These are phyloP conservation scores for Scleromitrula shiraiana DNA, from an alignment of 2,329 filamentous ascomycete genomes.

Conservation along the genomic window DNA sequence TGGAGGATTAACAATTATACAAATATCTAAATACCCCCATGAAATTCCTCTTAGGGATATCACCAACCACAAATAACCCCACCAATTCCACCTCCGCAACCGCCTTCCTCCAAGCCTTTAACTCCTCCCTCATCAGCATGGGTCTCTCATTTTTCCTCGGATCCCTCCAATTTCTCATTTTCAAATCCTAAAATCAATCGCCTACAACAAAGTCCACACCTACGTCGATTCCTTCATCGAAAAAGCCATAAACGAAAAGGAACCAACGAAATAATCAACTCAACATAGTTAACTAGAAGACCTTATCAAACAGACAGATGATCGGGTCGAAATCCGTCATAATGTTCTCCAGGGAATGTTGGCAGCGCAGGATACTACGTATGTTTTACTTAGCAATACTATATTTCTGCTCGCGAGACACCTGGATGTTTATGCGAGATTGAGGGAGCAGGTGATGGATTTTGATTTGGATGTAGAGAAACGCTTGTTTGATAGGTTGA, in stretches of 20 bases:
- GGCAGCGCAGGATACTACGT: not conserved
- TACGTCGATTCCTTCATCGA: slow-evolving; percentile 2
- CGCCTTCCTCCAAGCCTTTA: slow-evolving; percentile 1
- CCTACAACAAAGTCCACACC: not conserved
- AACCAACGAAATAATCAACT: not conserved
- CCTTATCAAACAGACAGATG: not conserved
- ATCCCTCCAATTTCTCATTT: not conserved
- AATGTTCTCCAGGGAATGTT: slow-evolving; percentile 5
- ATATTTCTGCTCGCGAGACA: slow-evolving; percentile 1
- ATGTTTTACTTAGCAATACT: not conserved
- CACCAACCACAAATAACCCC: not conserved
- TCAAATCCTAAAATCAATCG: not conserved
- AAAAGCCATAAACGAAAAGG: not conserved
- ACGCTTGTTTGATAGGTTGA: not conserved
- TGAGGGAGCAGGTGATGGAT: not conserved
- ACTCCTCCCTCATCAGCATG: not conserved
- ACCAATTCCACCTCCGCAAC: not conserved
- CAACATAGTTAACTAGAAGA: not conserved
- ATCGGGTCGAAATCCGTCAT: not conserved
- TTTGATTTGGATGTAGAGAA: not conserved
- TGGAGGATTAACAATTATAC: not conserved
- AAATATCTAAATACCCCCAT: not conserved
- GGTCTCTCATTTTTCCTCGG: slow-evolving; percentile 4
- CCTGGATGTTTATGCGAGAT: not conserved
- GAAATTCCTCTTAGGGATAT: not conserved